phyloP scores from a whole-genome alignment of 495 filamentous ascomycete species.

The Aspergillus funiculosus region DNA sequence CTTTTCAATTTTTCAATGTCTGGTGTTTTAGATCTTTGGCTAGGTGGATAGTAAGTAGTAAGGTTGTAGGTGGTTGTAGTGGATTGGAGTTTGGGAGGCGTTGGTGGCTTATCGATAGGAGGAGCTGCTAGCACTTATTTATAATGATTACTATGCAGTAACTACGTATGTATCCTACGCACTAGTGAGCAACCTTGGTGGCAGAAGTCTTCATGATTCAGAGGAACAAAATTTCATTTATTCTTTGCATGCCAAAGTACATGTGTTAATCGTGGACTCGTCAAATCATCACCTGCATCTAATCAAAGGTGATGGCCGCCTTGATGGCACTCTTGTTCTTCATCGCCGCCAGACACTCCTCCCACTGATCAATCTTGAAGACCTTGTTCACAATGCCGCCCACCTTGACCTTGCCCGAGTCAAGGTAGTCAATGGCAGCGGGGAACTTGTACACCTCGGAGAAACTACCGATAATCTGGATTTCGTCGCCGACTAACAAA shows the following conservation, averaged over 20 bases:
- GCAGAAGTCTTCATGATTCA: background rate
- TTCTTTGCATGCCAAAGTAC: background rate
- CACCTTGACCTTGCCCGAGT: slow-evolving; percentile 59
- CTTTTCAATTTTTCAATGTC: slow-evolving; percentile 6
- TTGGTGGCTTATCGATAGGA: too few relatives aligned
- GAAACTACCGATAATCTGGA: slow-evolving; percentile 65
- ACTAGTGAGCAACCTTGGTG: too few relatives aligned
- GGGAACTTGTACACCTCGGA: slow-evolving; percentile 70
- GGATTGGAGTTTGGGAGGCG: too few relatives aligned
- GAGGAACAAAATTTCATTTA: background rate
- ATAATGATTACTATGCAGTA: too few relatives aligned
- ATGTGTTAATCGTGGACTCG: slow-evolving; percentile 1
- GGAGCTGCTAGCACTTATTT: too few relatives aligned
- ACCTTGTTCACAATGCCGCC: slow-evolving; percentile 49
- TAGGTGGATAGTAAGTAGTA: slow-evolving; percentile 3
- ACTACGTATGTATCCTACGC: too few relatives aligned
- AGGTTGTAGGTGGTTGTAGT: slow-evolving; percentile 1
- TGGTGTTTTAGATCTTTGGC: too few relatives aligned
- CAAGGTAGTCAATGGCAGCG: slow-evolving; percentile 63
- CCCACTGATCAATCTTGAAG: slow-evolving; percentile 45
- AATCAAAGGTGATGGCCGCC: slow-evolving; percentile 65
- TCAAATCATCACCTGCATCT: slow-evolving; percentile 15
- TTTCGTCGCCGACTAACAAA: slow-evolving; percentile 48
- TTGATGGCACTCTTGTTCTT: slow-evolving; percentile 65
- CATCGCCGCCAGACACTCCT: slow-evolving; percentile 39